phyloP scores from a whole-genome alignment of 2,329 filamentous ascomycete species.

The Trichoderma asperellum region DNA sequence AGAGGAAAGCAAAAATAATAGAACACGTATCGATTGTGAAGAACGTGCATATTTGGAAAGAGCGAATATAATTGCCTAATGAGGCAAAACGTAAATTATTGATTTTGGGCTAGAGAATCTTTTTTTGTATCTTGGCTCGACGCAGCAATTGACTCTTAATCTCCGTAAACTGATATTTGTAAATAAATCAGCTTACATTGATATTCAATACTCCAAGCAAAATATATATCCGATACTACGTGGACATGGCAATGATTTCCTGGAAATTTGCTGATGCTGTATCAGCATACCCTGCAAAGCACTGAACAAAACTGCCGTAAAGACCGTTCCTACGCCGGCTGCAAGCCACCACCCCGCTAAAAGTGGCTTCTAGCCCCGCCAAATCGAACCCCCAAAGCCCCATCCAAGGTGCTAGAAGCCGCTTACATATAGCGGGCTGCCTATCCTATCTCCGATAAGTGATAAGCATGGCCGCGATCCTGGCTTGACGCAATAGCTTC shows the following conservation, averaged over 20 bases:
- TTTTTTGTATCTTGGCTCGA: neutral
- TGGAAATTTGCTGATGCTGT: neutral
- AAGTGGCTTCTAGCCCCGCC: constrained; percentile 25
- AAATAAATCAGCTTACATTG: neutral
- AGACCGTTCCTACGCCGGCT: neutral
- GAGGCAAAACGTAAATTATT: neutral
- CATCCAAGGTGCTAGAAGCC: constrained; percentile 17
- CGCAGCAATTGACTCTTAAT: neutral
- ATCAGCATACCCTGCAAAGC: neutral
- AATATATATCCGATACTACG: neutral
- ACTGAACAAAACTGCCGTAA: neutral
- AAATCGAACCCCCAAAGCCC: constrained; percentile 30
- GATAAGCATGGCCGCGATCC: constrained; percentile 3
- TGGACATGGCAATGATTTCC: neutral
- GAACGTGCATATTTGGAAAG: neutral
- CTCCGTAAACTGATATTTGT: neutral
- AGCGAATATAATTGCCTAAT: neutral
- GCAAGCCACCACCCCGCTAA: constrained; percentile 32
- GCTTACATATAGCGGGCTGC: constrained; percentile 34
- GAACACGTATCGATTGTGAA: neutral
- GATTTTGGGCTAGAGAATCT: neutral
- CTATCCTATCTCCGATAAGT: constrained; percentile 27
- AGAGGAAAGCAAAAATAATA: neutral
- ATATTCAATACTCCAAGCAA: neutral
- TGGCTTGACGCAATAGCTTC: constrained; percentile 17